Conservation (phyloP, 768 basidiomycete species). For the Boletus huronensis region DNA sequence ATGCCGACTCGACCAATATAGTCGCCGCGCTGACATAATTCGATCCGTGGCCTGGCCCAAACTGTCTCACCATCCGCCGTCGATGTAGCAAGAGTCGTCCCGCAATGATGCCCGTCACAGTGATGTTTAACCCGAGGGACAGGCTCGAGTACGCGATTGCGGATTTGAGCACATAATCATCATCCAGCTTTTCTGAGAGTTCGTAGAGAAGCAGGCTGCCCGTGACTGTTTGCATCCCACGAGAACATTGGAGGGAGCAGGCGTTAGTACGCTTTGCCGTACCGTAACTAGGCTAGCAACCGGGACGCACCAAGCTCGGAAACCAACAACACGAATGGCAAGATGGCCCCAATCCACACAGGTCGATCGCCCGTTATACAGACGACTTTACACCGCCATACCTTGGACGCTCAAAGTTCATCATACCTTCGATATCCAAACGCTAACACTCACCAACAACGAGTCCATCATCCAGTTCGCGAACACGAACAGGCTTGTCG, state of each 20-base stretch:
- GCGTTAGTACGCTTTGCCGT: background rate
- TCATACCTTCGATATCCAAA: background rate
- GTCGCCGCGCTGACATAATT: conserved; percentile 7
- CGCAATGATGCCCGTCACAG: conserved; percentile 17
- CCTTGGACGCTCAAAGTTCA: conserved; percentile 10
- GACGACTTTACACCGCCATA: conserved; percentile 22
- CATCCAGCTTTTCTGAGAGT: background rate
- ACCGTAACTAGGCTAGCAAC: background rate
- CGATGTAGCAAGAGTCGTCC: conserved; percentile 15
- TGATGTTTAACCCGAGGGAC: conserved; percentile 14
- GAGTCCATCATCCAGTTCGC: conserved; percentile 24
- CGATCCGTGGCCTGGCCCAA: conserved; percentile 14
- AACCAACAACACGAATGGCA: conserved; percentile 6
- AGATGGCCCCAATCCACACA: conserved; percentile 5
- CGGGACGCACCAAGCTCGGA: conserved; percentile 11
- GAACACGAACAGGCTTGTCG: conserved; percentile 13
- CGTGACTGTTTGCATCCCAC: background rate
- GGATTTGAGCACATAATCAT: background rate
- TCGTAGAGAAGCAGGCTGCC: conserved; percentile 3
- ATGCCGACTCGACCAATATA: conserved; percentile 20
- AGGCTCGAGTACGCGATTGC: conserved; percentile 6
- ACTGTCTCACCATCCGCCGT: conserved; percentile 5
- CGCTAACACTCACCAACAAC: conserved; percentile 14
- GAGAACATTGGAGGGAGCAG: background rate
- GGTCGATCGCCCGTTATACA: conserved; percentile 9